These are phyloP conservation scores for Ricinus communis DNA, from an alignment of 345 rosid species.

Conservation along the genomic window DNA sequence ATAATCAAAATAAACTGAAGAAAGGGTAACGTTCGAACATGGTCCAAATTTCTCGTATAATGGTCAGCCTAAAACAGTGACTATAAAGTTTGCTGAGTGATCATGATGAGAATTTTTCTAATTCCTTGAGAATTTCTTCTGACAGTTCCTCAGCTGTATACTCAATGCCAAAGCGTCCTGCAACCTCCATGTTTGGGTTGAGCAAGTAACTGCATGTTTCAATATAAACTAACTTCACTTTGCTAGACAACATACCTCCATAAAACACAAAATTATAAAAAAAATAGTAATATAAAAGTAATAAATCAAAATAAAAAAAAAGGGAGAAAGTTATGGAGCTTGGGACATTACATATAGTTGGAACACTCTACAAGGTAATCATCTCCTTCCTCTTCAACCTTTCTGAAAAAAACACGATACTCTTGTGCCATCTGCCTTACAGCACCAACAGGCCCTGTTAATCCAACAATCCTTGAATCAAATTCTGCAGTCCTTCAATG, in stretches of 20 bases:
- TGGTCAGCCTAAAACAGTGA: not conserved
- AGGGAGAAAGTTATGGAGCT: not conserved
- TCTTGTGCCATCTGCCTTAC: constrained; percentile 85
- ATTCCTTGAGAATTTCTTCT: constrained; percentile 57
- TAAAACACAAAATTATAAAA: not conserved
- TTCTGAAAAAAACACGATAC: constrained; percentile 75
- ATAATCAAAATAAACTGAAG: not conserved
- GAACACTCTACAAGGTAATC: constrained; percentile 88
- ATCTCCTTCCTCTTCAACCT: constrained; percentile 81
- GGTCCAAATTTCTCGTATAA: not conserved
- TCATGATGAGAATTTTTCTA: constrained; percentile 24
- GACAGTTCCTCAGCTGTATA: constrained; percentile 62
- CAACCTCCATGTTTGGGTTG: constrained; percentile 82
- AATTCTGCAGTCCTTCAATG: constrained; percentile 58
- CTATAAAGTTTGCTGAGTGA: not conserved
- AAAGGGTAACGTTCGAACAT: not conserved
- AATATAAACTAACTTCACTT: not conserved
- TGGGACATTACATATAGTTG: constrained; percentile 61
- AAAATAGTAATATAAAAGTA: too few species aligned
- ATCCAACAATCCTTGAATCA: constrained; percentile 64
- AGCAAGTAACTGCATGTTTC: constrained; percentile 62
- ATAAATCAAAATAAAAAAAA: too few species aligned
- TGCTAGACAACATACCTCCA: not conserved
- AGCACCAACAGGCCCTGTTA: constrained; percentile 65
- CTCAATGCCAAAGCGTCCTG: constrained; percentile 71